phyloP scores from a whole-genome alignment of 139 green algal genomes.

The Chlorella sp. region DNA sequence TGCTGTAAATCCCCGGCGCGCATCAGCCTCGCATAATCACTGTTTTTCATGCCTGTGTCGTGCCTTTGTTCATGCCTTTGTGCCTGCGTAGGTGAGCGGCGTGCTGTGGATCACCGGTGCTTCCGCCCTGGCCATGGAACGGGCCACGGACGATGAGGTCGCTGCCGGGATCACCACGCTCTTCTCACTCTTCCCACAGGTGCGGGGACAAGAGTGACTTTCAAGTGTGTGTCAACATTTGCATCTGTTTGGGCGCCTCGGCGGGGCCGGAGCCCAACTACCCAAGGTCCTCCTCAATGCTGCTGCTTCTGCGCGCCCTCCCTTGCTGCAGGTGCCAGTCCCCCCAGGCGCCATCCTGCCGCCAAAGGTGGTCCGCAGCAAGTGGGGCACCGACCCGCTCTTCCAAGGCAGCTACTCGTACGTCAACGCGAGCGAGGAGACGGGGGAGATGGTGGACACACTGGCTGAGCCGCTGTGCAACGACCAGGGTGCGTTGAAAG shows the following conservation, averaged over 20 bases:
- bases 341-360: slow-evolving; percentile 1
- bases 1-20: no score
- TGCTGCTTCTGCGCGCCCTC: no score
- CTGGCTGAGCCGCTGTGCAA: slow-evolving; percentile 26
- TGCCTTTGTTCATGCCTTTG: no score
- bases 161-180: slow-evolving; percentile 5
- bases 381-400: neutral
- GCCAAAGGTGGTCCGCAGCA: neutral
- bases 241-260: no score
- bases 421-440: slow-evolving; percentile 1
- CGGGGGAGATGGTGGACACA: slow-evolving; percentile 18
- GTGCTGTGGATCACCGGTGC: slow-evolving; percentile 33
- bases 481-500: neutral
- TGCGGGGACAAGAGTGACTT: no score
- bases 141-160: slow-evolving; percentile 16
- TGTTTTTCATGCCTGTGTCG: no score
- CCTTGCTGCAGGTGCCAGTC: neutral
- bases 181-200: slow-evolving; percentile 15
- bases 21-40: no score
- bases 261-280: no score
- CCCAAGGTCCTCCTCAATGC: no score
- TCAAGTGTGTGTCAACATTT: no score
- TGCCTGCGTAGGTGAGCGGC: no score
- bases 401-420: slow-evolving; percentile 27
- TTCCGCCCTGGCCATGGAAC: slow-evolving; percentile 11